These are phyloP conservation scores for Pulveroboletus sp. DNA, from an alignment of 768 basidiomycete genomes.

Conservation along the genomic window DNA sequence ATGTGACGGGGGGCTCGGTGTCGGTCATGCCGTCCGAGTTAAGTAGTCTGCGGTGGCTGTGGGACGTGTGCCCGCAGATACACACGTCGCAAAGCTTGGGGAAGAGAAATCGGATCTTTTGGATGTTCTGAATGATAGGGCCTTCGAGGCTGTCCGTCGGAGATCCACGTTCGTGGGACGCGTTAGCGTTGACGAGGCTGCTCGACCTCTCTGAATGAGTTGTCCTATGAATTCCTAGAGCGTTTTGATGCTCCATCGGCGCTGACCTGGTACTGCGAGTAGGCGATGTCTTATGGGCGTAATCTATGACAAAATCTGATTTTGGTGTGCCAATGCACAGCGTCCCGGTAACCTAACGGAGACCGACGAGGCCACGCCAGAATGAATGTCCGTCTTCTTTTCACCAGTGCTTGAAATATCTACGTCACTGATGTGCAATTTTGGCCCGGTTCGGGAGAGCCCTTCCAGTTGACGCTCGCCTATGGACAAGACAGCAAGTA, in stretches of 20 bases:
- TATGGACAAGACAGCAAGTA: too few species aligned
- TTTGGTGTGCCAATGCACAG: too few species aligned
- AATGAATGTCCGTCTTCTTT: too few species aligned
- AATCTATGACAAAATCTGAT: too few species aligned
- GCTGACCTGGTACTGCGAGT: constrained; percentile 91
- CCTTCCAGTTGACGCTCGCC: too few species aligned
- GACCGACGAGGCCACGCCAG: too few species aligned
- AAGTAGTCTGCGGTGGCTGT: constrained; percentile 91
- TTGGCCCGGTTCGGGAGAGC: too few species aligned
- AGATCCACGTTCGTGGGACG: constrained; percentile 72
- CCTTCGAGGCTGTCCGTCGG: constrained; percentile 88
- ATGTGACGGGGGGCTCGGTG: constrained; percentile 68
- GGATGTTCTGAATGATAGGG: constrained; percentile 92
- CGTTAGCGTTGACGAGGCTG: constrained; percentile 49
- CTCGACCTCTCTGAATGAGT: constrained; percentile 79
- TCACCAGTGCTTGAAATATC: too few species aligned
- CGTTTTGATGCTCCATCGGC: constrained; percentile 92
- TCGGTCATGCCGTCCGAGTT: constrained; percentile 73
- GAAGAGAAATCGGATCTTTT: constrained; percentile 69
- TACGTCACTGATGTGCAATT: too few species aligned
- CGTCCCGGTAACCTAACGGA: too few species aligned
- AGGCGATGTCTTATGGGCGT: too few species aligned
- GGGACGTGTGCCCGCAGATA: constrained; percentile 98
- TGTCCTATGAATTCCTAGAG: constrained; percentile 85
- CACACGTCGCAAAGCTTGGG: constrained; percentile 90